A percentile compares a stretch with the other conserved stretches of the same genome.
Conservation (phyloP, 306 rosid species). For the Casuarina cunninghamiana region DNA sequence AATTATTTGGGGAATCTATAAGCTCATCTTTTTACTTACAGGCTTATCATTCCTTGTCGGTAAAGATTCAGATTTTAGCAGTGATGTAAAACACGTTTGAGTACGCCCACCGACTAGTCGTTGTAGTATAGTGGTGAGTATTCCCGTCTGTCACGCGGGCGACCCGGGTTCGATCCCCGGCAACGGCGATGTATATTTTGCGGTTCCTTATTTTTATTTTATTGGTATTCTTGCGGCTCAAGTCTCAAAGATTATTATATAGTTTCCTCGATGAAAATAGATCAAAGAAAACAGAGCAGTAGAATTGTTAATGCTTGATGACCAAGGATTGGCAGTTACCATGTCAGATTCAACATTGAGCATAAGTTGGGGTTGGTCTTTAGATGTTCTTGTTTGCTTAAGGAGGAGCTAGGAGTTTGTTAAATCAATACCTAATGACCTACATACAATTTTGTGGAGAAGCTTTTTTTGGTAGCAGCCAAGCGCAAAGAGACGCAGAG, state of each 20-base stretch:
- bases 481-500: not conserved
- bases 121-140: constrained; percentile 9
- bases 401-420: not conserved
- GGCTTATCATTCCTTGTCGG: too few relatives aligned
- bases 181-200: not conserved
- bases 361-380: not conserved
- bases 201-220: not conserved
- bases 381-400: not conserved
- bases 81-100: too few relatives aligned
- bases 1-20: too few relatives aligned
- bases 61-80: too few relatives aligned
- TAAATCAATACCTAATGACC: not conserved
- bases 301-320: not conserved
- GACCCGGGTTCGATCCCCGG: constrained; percentile 20
- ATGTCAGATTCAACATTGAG: too few relatives aligned
- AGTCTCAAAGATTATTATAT: too few relatives aligned
- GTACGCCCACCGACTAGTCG: not conserved
- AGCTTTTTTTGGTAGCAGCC: not conserved
- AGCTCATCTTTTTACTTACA: too few relatives aligned
- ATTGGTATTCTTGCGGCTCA: not conserved
- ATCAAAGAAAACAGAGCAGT: not conserved
- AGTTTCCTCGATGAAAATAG: too few relatives aligned
- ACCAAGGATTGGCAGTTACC: too few relatives aligned
- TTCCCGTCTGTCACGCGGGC: constrained; percentile 18
- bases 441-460: not conserved